Percentiles rank a stretch among this genome's conserved stretches.
phyloP scores from a whole-genome alignment of 345 rosid species.

The Eucalyptus grandis region DNA sequence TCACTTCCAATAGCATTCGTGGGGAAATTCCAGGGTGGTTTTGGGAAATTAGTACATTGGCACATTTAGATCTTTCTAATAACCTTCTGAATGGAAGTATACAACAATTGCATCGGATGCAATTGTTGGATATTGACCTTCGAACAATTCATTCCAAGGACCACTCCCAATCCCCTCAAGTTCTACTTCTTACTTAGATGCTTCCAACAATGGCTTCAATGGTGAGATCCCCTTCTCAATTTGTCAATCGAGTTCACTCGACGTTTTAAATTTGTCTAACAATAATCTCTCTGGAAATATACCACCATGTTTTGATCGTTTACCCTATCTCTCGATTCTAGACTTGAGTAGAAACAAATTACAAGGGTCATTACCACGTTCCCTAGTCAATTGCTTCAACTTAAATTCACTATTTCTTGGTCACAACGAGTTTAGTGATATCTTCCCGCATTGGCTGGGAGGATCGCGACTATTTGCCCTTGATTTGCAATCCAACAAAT shows the following conservation, averaged over 20 bases:
- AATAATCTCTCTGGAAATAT: not conserved
- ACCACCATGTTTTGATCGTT: not conserved
- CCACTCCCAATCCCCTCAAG: not conserved
- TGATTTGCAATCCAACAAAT: not conserved
- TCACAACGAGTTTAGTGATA: not conserved
- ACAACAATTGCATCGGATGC: not conserved
- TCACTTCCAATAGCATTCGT: not conserved
- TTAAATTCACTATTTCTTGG: not conserved
- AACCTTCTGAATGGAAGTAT: not conserved
- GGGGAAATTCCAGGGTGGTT: not conserved
- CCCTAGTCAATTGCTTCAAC: not conserved
- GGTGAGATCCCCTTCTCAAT: not conserved
- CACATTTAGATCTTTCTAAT: not conserved
- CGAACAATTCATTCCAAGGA: not conserved
- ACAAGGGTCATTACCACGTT: not conserved
- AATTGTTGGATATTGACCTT: not conserved
- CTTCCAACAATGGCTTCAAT: not conserved
- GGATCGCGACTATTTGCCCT: fast-evolving
- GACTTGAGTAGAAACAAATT: not conserved
- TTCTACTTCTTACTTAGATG: not conserved
- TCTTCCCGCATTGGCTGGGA: too few relatives aligned
- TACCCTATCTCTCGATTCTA: not conserved
- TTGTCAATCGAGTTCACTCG: not conserved
- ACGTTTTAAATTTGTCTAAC: not conserved
- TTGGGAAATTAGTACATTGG: not conserved